Conservation (phyloP, 441 rosid species). For the Euphorbia celastroides region DNA sequence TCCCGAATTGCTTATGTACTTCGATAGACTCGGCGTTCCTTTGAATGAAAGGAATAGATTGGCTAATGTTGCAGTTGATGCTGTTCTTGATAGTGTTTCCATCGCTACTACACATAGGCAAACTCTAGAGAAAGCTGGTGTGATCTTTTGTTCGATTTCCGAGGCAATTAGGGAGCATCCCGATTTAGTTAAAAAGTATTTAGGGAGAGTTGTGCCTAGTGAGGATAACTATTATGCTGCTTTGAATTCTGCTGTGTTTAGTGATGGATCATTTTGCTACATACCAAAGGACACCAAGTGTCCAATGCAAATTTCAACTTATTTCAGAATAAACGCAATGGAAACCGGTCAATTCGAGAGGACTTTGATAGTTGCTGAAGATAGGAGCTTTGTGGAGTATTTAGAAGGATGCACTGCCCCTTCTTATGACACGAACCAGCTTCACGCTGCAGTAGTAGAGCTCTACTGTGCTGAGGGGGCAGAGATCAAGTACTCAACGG, state of each 20-base stretch:
- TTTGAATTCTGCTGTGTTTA: conserved; percentile 83
- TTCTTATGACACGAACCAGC: conserved; percentile 81
- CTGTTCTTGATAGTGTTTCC: conserved; percentile 85
- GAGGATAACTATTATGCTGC: conserved; percentile 86
- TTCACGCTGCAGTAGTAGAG: conserved; percentile 95
- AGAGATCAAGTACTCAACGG: conserved; percentile 87
- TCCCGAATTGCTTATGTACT: conserved; percentile 70
- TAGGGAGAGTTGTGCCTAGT: conserved; percentile 81
- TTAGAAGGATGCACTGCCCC: conserved; percentile 97
- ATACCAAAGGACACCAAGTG: conserved; percentile 79
- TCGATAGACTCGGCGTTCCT: conserved; percentile 66
- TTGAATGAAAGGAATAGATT: conserved; percentile 70
- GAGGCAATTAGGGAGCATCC: conserved; percentile 77
- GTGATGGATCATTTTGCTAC: conserved; percentile 85
- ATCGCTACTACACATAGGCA: conserved; percentile 83
- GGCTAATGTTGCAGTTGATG: conserved; percentile 91
- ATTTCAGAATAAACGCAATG: conserved; percentile 75
- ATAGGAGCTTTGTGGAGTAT: conserved; percentile 85
- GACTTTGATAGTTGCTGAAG: conserved; percentile 93
- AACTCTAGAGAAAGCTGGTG: conserved; percentile 67
- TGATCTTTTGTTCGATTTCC: conserved; percentile 82
- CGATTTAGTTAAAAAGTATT: conserved; percentile 66
- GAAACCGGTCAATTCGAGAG: conserved; percentile 98
- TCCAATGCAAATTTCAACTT: conserved; percentile 91
- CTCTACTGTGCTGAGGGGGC: conserved; percentile 72